A percentile compares a stretch with the other conserved stretches of the same genome.
Evolutionary conservation across 805 yeast species (phyloP).

Genomic region (Spathaspora boniae): DNA sequence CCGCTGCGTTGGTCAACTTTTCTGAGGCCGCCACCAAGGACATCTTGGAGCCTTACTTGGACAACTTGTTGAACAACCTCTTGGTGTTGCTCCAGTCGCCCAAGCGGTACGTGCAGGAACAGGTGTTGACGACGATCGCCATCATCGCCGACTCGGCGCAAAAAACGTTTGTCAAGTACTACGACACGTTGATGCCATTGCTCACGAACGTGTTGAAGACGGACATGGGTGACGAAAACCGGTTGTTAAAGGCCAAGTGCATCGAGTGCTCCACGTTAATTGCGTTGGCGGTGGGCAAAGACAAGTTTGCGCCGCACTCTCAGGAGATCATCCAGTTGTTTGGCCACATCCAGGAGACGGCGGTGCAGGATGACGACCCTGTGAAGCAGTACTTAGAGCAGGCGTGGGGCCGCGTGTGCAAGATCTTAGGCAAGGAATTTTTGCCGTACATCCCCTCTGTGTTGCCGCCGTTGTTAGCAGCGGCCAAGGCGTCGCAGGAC

Average conservation of each 20-base stretch:
- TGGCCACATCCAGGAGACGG: conserved; percentile 63
- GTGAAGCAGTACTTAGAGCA: conserved; percentile 83
- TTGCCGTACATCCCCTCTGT: conserved; percentile 80
- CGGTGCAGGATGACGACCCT: conserved; percentile 74
- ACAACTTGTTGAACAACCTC: conserved; percentile 69
- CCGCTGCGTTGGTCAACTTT: conserved; percentile 96
- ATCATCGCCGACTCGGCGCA: conserved; percentile 97
- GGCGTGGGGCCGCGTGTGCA: conserved; percentile 94
- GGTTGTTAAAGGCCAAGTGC: conserved; percentile 84
- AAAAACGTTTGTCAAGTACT: conserved; percentile 81
- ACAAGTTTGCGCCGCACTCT: conserved; percentile 74
- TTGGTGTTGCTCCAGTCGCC: conserved; percentile 78
- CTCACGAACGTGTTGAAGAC: conserved; percentile 73
- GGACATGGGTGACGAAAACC: conserved; percentile 74
- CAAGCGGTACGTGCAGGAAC: conserved; percentile 93
- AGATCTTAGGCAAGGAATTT: conserved; percentile 80
- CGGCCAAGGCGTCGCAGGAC: conserved; percentile 89
- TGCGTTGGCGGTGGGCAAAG: conserved; percentile 93
- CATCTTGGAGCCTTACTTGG: conserved; percentile 88
- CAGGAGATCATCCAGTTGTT: conserved; percentile 70
- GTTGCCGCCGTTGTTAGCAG: conserved; percentile 80
- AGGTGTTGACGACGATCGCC: conserved; percentile 93
- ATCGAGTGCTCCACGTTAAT: conserved; percentile 94
- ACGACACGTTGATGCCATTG: conserved; percentile 91
- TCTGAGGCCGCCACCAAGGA: conserved; percentile 89